phyloP scores from a whole-genome alignment of 2,329 filamentous ascomycete species.

The Lojkania enalia region DNA sequence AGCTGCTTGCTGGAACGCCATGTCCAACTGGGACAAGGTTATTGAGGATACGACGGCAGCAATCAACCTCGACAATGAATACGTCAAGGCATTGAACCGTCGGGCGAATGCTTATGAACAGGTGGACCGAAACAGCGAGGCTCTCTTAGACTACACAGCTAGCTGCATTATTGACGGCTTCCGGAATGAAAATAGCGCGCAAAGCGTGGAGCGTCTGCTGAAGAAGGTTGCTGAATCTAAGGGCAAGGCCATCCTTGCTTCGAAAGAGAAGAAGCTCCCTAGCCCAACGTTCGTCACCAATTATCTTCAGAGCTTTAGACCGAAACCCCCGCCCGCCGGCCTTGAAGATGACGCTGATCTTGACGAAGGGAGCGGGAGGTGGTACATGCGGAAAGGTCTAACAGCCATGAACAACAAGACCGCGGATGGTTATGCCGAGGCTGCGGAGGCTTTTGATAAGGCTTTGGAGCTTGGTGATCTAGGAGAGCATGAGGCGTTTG shows the following conservation, averaged over 20 bases:
- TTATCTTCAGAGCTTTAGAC: conserved; percentile 97
- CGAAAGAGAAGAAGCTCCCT: conserved; percentile 82
- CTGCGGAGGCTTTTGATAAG: conserved; percentile 81
- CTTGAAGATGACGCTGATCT: conserved; percentile 82
- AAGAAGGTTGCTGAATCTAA: conserved; percentile 98
- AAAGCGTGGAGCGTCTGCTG: conserved; percentile 86
- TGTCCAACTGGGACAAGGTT: conserved; percentile 91
- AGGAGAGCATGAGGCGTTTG: conserved; percentile 82
- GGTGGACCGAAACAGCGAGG: conserved; percentile 86
- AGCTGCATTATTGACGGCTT: conserved; percentile 99
- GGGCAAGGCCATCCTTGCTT: conserved; percentile 82
- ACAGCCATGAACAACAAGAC: conserved; percentile 83
- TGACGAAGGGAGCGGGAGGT: conserved; percentile 76
- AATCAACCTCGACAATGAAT: conserved; percentile 89
- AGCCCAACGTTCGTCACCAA: conserved; percentile 97
- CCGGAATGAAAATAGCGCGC: conserved; percentile 84
- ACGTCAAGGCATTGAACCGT: conserved; percentile 96
- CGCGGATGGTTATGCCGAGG: conserved; percentile 87
- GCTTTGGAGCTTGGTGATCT: conserved; percentile 81
- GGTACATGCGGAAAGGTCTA: conserved; percentile 82
- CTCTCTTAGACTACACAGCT: conserved; percentile 94
- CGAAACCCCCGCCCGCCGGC: conserved; percentile 75
- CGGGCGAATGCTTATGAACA: conserved; percentile 97
- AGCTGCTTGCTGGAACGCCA: conserved; percentile 94
- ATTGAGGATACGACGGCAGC: conserved; percentile 96